Percentiles rank a stretch among this genome's conserved stretches.
Conservation (phyloP, 2,329 filamentous ascomycete genomes). For the Paecilomyces dactylethromorphus region DNA sequence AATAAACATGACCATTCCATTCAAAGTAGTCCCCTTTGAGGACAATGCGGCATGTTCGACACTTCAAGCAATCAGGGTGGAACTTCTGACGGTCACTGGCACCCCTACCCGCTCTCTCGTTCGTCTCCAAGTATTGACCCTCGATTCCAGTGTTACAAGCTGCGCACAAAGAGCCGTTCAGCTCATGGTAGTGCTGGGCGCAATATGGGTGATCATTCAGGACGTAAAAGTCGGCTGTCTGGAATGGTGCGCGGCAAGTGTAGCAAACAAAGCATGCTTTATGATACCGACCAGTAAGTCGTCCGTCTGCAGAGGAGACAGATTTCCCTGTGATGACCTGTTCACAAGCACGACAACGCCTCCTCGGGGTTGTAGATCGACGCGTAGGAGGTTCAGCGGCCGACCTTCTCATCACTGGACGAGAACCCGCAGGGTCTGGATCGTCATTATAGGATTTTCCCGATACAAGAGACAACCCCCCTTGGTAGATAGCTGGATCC, state of each 20-base stretch:
- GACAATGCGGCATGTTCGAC: constrained; percentile 63
- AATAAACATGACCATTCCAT: constrained; percentile 71
- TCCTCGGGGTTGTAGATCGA: constrained; percentile 50
- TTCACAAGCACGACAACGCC: constrained; percentile 76
- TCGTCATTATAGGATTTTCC: constrained; percentile 9
- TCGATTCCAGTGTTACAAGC: constrained; percentile 82
- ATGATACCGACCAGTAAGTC: constrained; percentile 88
- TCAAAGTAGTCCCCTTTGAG: constrained; percentile 87
- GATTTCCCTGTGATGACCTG: constrained; percentile 80
- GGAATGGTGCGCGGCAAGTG: constrained; percentile 73
- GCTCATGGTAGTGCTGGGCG: constrained; percentile 82
- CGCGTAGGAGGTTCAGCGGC: constrained; percentile 29
- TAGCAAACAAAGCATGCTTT: constrained; percentile 90
- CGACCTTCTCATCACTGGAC: constrained; percentile 7
- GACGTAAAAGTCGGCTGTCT: constrained; percentile 88
- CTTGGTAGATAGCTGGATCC: constrained; percentile 39
- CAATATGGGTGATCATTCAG: constrained; percentile 83
- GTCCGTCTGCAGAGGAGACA: constrained; percentile 85
- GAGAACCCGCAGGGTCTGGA: constrained; percentile 7
- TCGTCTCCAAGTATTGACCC: constrained; percentile 86
- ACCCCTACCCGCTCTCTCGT: constrained; percentile 28
- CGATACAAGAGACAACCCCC: constrained; percentile 27
- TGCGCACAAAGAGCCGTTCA: constrained; percentile 80
- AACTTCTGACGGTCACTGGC: constrained; percentile 58
- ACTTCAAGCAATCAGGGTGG: constrained; percentile 81